These are phyloP conservation scores for Inosperma sp. DNA, from an alignment of 768 basidiomycete species.

Conservation along the genomic window DNA sequence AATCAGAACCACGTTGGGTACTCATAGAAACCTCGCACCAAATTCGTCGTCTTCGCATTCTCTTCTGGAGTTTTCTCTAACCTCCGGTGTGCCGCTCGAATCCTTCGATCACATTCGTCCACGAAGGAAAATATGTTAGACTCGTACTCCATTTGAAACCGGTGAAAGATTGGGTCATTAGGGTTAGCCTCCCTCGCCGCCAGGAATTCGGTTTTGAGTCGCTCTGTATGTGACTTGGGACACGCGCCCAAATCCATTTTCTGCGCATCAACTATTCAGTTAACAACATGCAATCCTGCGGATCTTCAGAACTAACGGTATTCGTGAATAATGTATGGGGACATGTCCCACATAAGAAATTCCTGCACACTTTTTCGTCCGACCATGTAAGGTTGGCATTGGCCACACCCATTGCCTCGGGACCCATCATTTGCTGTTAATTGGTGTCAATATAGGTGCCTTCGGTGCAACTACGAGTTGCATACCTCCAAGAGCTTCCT, in stretches of 20 bases:
- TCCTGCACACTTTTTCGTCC: constrained; percentile 97
- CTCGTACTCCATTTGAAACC: constrained; percentile 95
- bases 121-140: constrained; percentile 93
- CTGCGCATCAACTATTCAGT: constrained; percentile 37
- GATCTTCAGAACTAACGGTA: constrained; percentile 58
- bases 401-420: constrained; percentile 96
- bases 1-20: background rate
- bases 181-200: constrained; percentile 74
- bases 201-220: constrained; percentile 85
- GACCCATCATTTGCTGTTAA: constrained; percentile 98
- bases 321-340: constrained; percentile 97
- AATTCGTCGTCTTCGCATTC: constrained; percentile 96
- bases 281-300: background rate
- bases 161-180: constrained; percentile 72
- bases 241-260: constrained; percentile 99
- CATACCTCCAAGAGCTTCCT: constrained; percentile 72
- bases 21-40: constrained; percentile 47
- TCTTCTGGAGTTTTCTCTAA: constrained; percentile 99
- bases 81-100: constrained; percentile 87
- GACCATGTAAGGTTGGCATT: constrained; percentile 91
- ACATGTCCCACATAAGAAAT: constrained; percentile 98
- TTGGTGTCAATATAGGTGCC: constrained; percentile 20
- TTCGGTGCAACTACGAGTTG: background rate
- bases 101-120: constrained; percentile 96
- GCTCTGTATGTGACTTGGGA: constrained; percentile 93